Base-by-base conservation (phyloP, 2,329 filamentous ascomycete species). In the Zymoseptoria pseudotritici region DNA sequence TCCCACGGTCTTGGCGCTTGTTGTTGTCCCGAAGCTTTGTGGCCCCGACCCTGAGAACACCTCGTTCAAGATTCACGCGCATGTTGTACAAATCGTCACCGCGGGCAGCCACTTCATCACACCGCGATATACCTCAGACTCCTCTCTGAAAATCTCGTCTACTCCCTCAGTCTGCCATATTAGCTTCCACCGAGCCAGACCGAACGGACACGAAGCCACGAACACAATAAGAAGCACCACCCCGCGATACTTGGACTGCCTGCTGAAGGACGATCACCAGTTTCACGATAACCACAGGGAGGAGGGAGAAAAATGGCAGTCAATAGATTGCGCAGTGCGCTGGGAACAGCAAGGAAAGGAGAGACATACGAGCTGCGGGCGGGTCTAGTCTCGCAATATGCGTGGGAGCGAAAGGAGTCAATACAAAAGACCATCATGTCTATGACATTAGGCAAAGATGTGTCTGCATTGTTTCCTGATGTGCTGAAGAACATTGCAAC, bases 401-500 rank as follows among this genome's bases (percentile, higher is more conserved):
- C 94, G 62, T 97, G 95, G 79, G 94, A 99, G 84, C 88, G 85
- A 72, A 99, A 99, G 78, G 94, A 99, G 80, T 90, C 94, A 22
- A 99, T 99, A 69, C 94, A 99, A 75, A 97, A 96, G 83, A 99
- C 94, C 66, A 99, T 99, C 79, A 97, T 97, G 92, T 92, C 94
- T 74, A 99, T 99, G 94, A 99, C 94, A 1, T 77, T 99, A 69
- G 94, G 94, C 75, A 99, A 99, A 77, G 94, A 99, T 78, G 94
- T 99, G 61, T 99, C 94, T 57, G 90, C 92, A 59, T 80, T 99
- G 65, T 99, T 99, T 74, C 94, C 94, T 1, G 94, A 99, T 73
- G 94, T 99, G 36, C 81, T 99, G 65, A 99, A 99, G 83, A 99
- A 99, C 73, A 99, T 99, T 76, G 94, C 94, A 60, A 99, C 94